A percentile compares a stretch with the other conserved stretches of the same genome.
Conservation (phyloP, 169 alveolate species). For the Cryptosporidium meleagridis region DNA sequence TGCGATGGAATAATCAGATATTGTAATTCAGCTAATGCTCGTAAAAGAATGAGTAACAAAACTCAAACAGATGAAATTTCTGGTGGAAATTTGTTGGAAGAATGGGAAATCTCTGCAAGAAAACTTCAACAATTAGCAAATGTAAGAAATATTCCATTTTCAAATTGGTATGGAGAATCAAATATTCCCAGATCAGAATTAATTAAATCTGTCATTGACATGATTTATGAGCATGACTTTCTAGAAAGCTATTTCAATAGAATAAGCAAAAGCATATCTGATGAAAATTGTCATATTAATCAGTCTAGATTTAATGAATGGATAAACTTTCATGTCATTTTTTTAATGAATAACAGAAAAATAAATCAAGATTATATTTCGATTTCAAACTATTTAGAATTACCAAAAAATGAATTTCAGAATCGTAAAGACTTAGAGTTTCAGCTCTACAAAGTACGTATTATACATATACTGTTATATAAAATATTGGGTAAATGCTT, state of each 20-base stretch:
- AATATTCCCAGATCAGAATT: slow-evolving; percentile 25
- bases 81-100: slow-evolving; percentile 3
- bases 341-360: neutral
- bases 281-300: neutral
- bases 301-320: slow-evolving; percentile 9
- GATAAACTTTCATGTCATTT: slow-evolving; percentile 4
- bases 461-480: slow-evolving; percentile 8
- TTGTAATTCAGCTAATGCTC: slow-evolving; percentile 2
- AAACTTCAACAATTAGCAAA: slow-evolving; percentile 48
- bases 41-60: neutral
- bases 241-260: slow-evolving; percentile 14
- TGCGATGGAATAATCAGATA: slow-evolving; percentile 14
- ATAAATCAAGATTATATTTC: slow-evolving; percentile 18
- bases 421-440: slow-evolving; percentile 2
- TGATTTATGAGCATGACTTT: slow-evolving; percentile 70
- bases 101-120: slow-evolving; percentile 74
- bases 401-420: neutral
- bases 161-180: slow-evolving; percentile 51
- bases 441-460: slow-evolving; percentile 11
- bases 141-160: slow-evolving; percentile 28
- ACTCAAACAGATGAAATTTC: neutral
- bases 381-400: neutral
- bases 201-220: slow-evolving; percentile 54
- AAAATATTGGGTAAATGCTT: neutral
- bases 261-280: neutral